Evolutionary conservation across 495 filamentous ascomycete species (phyloP).

Genomic region (Trypethelium eluteriae): DNA sequence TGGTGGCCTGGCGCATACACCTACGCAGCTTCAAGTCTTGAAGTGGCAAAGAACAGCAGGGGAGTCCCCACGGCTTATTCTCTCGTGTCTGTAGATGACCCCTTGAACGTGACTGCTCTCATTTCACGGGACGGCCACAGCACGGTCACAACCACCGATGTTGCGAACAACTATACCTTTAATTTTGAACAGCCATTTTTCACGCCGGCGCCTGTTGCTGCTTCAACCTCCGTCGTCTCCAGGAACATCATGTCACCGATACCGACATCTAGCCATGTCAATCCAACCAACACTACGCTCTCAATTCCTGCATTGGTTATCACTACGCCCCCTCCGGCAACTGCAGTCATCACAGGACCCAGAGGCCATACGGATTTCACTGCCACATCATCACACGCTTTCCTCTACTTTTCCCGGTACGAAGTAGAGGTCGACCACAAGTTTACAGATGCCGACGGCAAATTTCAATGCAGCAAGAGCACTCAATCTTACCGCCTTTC

Average conservation of each 20-base stretch:
- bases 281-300: slow-evolving; percentile 1
- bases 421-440: slow-evolving; percentile 18
- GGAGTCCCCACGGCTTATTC: slow-evolving; percentile 2
- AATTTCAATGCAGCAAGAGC: slow-evolving; percentile 9
- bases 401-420: slow-evolving; percentile 29
- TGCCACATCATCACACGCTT: slow-evolving; percentile 23
- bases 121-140: slow-evolving; percentile 17
- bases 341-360: slow-evolving; percentile 17
- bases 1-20: slow-evolving; percentile 22
- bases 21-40: slow-evolving; percentile 20
- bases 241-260: slow-evolving; percentile 21
- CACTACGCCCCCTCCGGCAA: slow-evolving; percentile 20
- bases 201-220: slow-evolving; percentile 27
- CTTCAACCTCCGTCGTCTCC: slow-evolving; percentile 27
- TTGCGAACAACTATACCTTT: slow-evolving; percentile 17
- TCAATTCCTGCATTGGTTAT: slow-evolving; percentile 18
- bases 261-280: slow-evolving; percentile 21
- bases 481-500: slow-evolving; percentile 20
- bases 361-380: not conserved
- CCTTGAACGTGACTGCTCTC: slow-evolving; percentile 29
- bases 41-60: not conserved
- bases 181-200: slow-evolving; percentile 19
- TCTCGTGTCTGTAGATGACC: not conserved
- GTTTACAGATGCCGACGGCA: slow-evolving; percentile 14
- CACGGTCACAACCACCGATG: slow-evolving; percentile 9